Conservation (phyloP, 2,329 filamentous ascomycete genomes). For the Albifimbria verrucaria region DNA sequence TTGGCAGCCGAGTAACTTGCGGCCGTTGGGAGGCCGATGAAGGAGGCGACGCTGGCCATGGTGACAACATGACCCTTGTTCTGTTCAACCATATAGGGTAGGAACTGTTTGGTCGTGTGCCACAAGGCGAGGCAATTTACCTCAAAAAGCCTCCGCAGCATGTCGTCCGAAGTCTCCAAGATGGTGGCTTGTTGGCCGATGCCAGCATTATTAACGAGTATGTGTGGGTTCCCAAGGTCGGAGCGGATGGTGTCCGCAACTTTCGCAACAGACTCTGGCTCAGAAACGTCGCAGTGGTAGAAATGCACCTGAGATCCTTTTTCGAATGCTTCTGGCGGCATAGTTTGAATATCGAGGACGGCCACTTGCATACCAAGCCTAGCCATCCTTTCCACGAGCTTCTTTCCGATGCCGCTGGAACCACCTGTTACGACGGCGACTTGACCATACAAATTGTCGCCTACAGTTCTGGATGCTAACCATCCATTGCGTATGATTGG, state of each 20-base stretch:
- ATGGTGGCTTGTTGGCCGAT: slow-evolving; percentile 54
- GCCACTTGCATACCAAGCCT: slow-evolving; percentile 61
- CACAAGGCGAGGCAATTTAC: slow-evolving; percentile 65
- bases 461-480: neutral
- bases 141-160: slow-evolving; percentile 59
- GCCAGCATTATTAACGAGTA: slow-evolving; percentile 68
- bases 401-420: slow-evolving; percentile 64
- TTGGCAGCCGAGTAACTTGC: slow-evolving; percentile 64
- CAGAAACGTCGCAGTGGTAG: slow-evolving; percentile 61
- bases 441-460: neutral
- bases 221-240: slow-evolving; percentile 56
- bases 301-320: slow-evolving; percentile 48
- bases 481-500: neutral
- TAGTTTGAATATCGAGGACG: slow-evolving; percentile 55
- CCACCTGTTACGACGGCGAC: slow-evolving; percentile 70
- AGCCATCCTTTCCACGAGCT: slow-evolving; percentile 57
- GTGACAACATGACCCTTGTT: slow-evolving; percentile 70
- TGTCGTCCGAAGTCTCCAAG: slow-evolving; percentile 48
- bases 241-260: slow-evolving; percentile 47
- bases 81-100: slow-evolving; percentile 56
- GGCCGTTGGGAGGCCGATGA: slow-evolving; percentile 53
- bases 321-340: slow-evolving; percentile 9
- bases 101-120: slow-evolving; percentile 58
- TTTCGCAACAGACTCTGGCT: slow-evolving; percentile 45
- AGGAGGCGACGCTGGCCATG: slow-evolving; percentile 61